A percentile compares a stretch with the other conserved stretches of the same genome.
phyloP scores from a whole-genome alignment of 768 basidiomycete genomes.

The Kwoniella newhampshirensis region DNA sequence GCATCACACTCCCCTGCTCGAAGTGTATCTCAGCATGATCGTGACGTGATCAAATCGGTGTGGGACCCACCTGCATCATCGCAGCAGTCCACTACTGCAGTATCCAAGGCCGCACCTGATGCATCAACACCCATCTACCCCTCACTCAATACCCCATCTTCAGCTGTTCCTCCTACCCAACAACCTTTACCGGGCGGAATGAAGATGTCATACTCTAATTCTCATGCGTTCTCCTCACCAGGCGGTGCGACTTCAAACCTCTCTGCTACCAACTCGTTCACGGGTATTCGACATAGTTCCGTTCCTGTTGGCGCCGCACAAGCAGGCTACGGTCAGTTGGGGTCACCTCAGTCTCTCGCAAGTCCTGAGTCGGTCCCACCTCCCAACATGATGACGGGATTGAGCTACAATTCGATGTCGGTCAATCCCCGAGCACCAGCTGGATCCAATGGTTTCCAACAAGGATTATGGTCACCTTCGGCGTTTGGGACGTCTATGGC shows the following conservation, averaged over 20 bases:
- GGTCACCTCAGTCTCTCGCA: slow-evolving; percentile 3
- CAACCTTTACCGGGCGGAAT: slow-evolving; percentile 12
- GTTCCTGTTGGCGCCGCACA: slow-evolving; percentile 1
- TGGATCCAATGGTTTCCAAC: slow-evolving; percentile 20
- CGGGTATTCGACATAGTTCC: slow-evolving; percentile 4
- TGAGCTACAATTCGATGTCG: slow-evolving; percentile 14
- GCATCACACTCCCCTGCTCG: slow-evolving; percentile 30
- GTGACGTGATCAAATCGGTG: slow-evolving; percentile 41
- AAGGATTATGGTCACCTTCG: slow-evolving; percentile 36
- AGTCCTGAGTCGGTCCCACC: slow-evolving; percentile 14
- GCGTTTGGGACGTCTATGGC: slow-evolving; percentile 40
- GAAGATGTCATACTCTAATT: slow-evolving; percentile 20
- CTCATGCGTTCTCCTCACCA: slow-evolving; percentile 24
- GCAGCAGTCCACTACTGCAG: slow-evolving; percentile 5
- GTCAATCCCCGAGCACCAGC: slow-evolving; percentile 3
- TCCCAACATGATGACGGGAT: slow-evolving; percentile 11
- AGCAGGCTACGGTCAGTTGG: slow-evolving; percentile 16
- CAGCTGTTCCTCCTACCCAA: slow-evolving; percentile 20
- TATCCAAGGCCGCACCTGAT: slow-evolving; percentile 5
- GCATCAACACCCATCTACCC: slow-evolving; percentile 36
- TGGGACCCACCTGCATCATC: slow-evolving; percentile 30
- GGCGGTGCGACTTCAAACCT: slow-evolving; percentile 5
- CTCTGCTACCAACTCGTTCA: background rate
- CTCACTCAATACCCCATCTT: slow-evolving; percentile 38
- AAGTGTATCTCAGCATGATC: slow-evolving; percentile 26